Base-by-base conservation (phyloP, 129 eudicot genomes). In the Tagetes patula region DNA sequence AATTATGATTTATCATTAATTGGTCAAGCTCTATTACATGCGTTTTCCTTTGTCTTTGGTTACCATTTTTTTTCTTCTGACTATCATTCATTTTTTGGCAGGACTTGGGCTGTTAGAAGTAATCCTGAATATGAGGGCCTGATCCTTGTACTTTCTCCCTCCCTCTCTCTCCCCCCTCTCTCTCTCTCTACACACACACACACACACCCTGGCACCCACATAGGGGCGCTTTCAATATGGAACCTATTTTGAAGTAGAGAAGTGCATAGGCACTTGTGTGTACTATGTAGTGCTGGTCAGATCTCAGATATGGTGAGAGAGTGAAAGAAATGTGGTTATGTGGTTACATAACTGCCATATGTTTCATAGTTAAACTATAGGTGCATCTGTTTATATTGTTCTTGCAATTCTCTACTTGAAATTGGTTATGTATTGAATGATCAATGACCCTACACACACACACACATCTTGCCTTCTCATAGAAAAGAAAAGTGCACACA, bases 91-190 rank as follows among this genome's bases (percentile, higher is more conserved):
- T 11, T 32, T 58, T 66, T 12, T 82, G 67, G 75, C 86, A 94
- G 99, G 99, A 88, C 99, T 61, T 94, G 97, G 97, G 84, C 96
- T 74, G 96, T 89, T 70, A 88, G 84, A 81, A 90, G 91, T 64
- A 94, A 94, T 80, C 98, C 98, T 1, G 96, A 86, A 80, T 90
- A 77, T 77, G 92, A 94, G 52, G 97, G 91, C 37, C 58, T 90
- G 65, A 90, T 94, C 61, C 80, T 87, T 93, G 97, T 94, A 75
- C 74, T 69, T 49, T 82, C 84, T 72, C 84, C 48, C 78, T 78
- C 81, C 66, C 77, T 64, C 81, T 56, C 82, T 75, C 52, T 12
- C 69, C 9, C 60, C 20, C 60, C 20, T 6, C 70, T 65, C 71
- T 74, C 56, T 56, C 43, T 55, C 40, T 56, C 13, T 9, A 61